Base-by-base conservation (phyloP, 2,329 filamentous ascomycete genomes). In the Fusarium phyllophilum region DNA sequence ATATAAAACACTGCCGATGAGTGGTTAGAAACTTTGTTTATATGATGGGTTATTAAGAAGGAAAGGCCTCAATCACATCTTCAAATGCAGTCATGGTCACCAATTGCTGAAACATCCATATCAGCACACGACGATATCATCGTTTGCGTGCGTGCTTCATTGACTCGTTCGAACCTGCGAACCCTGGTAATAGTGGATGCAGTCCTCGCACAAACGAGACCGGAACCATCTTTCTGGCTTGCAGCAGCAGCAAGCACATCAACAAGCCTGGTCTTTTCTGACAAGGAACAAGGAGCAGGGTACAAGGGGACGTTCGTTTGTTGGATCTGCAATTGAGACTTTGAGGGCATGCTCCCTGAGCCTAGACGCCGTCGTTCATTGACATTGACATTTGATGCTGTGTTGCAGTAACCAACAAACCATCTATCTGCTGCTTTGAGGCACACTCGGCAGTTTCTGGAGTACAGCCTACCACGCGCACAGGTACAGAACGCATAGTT, bases 201-300 rank as follows among this genome's bases (percentile, higher is more conserved):
- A 66, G 75, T 75, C 72, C 70, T 42, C 31, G 12, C 34, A 34
- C 58, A 61, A 55, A 74, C 67, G 52, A 64, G 48, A 52, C 67
- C 63, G 63, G 57, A 72, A 52, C 62, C 67, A 71, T 71, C 33
- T 54, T 62, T 68, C 48, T 68, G 55, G 58, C 42, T 44, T 65
- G 49, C 68, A 64, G 62, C 69, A 75, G 62, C 70, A 74, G 61
- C 70, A 72, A 54, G 73, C 70, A 75, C 68, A 70, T 69, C 68
- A 71, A 69, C 60, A 63, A 49, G 68, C 74, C 62, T 60, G 61
- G 56, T 61, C 44, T 58, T 24, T 68, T 62, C 51, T 76, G 69
- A 70, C 75, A 64, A 51, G 61, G 64, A 46, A 70, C 75, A 64
- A 48, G 61, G 66, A 56, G 46, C 36, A 70, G 56, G 69, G 58